Evolutionary conservation across 495 filamentous ascomycete genomes (phyloP).

Genomic region (Mycothermus thermophilus): DNA sequence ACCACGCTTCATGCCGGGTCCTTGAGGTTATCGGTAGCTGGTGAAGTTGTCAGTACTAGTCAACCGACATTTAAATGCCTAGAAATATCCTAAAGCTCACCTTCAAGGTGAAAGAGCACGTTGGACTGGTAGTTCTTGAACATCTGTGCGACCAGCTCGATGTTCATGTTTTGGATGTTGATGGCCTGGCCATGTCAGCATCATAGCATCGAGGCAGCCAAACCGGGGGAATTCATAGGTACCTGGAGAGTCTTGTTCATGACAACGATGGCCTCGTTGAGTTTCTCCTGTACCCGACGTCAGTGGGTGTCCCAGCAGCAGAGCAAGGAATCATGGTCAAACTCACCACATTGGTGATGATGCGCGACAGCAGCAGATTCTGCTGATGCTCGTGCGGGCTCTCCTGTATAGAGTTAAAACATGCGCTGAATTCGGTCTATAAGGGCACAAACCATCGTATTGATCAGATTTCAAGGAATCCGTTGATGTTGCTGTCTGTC

Average conservation of each 20-base stretch:
- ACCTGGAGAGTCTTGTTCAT: slow-evolving; percentile 89
- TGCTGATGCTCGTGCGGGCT: slow-evolving; percentile 97
- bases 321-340: no score
- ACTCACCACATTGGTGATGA: slow-evolving; percentile 97
- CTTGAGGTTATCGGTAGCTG: slow-evolving; percentile 75
- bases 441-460: slow-evolving; percentile 1
- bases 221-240: no score
- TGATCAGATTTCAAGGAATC: neutral
- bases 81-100: no score
- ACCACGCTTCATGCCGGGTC: slow-evolving; percentile 46
- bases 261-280: slow-evolving; percentile 85
- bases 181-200: slow-evolving; percentile 55
- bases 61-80: neutral
- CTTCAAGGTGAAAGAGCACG: slow-evolving; percentile 93
- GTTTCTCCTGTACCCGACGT: slow-evolving; percentile 59
- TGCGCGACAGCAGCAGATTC: slow-evolving; percentile 77
- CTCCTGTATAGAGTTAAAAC: no score
- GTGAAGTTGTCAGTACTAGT: neutral
- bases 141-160: slow-evolving; percentile 96
- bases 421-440: no score
- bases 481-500: slow-evolving; percentile 1
- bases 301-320: neutral
- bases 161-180: slow-evolving; percentile 97
- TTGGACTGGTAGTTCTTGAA: slow-evolving; percentile 99
- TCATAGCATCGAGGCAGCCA: no score